Evolutionary conservation across 2,329 filamentous ascomycete genomes (phyloP), one percentile per base, ranked within the genome.

Genomic region (Penicillium sp.): DNA sequence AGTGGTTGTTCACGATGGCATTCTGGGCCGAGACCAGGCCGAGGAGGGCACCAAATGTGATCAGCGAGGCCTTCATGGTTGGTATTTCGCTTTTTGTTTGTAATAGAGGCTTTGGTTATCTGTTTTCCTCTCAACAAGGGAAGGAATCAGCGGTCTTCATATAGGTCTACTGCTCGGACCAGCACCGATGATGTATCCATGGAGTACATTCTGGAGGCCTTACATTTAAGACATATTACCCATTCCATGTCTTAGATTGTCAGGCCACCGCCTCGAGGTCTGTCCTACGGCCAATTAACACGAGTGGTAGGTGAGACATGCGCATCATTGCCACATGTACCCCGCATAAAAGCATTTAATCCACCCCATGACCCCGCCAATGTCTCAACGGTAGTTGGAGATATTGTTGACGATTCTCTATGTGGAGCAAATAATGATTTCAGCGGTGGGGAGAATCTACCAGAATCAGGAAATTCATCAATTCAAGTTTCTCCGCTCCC

Each of bases 1-100:
- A 66, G 53, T 65, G 48, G 46, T 66, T 66, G 25, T 64, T 4
- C 45, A 66, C 64, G 38, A 61, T 36, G 19, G 64, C 62, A 58
- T 62, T 61, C 50, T 66, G 64, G 53, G 62, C 64, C 12, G 61
- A 60, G 36, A 40, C 58, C 22, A 65, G 44, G 53, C 62, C 58
- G n/a, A 64, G 33, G 35, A 66, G 35, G 50, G 58, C 57, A 56
- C 54, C 22, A 26, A 65, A 51, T 54, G 57, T 25, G 33, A 66
- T 50, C 22, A 63, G 12, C 22, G 58, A 59, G 44, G 44, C 50
- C 60, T 65, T 65, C 64, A 65, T 65, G 9, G 30, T 60, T 45
- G 47, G 22, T 48, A 46, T 52, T 55, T 41, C 3, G 35, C 16
- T 37, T 56, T 59, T 53, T 50, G 11, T 35, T 60, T 55, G 53